Evolutionary conservation across 1,139 yeast species (phyloP).

Genomic region (Tardiomyces digboiensis): DNA sequence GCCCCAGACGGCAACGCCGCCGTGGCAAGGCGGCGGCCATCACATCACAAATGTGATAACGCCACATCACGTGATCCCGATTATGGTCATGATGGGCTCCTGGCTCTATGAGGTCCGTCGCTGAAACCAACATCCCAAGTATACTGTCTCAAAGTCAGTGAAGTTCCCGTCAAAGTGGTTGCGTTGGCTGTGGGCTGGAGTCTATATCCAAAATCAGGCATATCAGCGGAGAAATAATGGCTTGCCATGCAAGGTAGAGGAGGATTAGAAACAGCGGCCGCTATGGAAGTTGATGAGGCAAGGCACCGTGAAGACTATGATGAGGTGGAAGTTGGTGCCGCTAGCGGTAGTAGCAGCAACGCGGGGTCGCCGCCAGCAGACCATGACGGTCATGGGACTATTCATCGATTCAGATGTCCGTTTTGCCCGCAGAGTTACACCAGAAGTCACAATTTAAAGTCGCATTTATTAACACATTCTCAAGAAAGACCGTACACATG

Average conservation of each 20-base stretch:
- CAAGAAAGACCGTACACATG: slow-evolving; percentile 60
- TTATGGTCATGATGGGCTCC: too few species aligned
- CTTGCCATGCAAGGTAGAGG: background rate
- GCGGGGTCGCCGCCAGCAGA: background rate
- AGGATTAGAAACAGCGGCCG: background rate
- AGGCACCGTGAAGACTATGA: background rate
- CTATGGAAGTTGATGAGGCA: background rate
- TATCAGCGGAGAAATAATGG: background rate
- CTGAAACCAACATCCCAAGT: too few species aligned
- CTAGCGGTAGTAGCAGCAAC: background rate
- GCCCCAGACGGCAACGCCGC: too few species aligned
- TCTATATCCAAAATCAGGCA: too few species aligned
- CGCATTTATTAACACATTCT: slow-evolving; percentile 64
- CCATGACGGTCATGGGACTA: background rate
- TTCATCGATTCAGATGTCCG: slow-evolving; percentile 10
- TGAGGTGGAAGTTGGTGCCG: background rate
- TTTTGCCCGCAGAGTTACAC: slow-evolving; percentile 41
- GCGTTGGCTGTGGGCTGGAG: too few species aligned
- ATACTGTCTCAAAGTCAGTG: too few species aligned
- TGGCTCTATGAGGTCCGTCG: too few species aligned
- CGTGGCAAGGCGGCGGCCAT: background rate
- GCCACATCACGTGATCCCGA: slow-evolving; percentile 1
- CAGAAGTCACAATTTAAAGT: slow-evolving; percentile 64
- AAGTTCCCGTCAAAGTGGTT: too few species aligned
- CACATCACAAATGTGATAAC: background rate